Conservation (phyloP, 2,329 filamentous ascomycete species). For the Fusarium subtropicale region DNA sequence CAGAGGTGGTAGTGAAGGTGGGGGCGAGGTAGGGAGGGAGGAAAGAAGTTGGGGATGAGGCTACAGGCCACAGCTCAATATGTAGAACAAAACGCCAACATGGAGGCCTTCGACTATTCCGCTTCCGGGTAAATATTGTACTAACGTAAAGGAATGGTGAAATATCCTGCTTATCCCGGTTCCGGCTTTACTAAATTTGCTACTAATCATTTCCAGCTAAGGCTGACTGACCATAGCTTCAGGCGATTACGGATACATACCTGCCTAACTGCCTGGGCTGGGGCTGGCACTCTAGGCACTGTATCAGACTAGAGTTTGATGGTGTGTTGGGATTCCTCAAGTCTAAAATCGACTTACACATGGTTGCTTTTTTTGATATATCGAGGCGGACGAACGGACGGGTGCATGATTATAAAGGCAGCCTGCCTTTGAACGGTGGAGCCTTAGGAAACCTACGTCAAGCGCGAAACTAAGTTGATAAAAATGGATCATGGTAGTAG, state of each 20-base stretch:
- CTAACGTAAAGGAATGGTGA: background rate
- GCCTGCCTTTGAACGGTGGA: slow-evolving; percentile 18
- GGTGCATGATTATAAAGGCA: slow-evolving; percentile 10
- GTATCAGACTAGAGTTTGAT: slow-evolving; percentile 6
- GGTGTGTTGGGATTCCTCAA: no score
- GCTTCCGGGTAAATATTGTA: background rate
- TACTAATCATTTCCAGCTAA: background rate
- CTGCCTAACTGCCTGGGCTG: slow-evolving; percentile 5
- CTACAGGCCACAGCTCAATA: background rate
- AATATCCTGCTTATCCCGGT: background rate
- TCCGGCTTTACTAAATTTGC: background rate
- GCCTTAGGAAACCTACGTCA: slow-evolving; percentile 20
- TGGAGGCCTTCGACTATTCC: background rate
- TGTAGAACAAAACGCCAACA: background rate
- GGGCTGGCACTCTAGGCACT: background rate
- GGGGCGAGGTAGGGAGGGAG: background rate
- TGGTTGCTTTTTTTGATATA: slow-evolving; percentile 5
- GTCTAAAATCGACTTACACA: background rate
- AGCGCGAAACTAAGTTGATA: slow-evolving; percentile 21
- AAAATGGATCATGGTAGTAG: slow-evolving; percentile 14
- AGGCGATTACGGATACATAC: slow-evolving; percentile 23
- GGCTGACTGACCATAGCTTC: background rate
- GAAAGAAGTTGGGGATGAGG: background rate
- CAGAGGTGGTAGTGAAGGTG: background rate
- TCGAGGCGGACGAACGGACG: background rate